Evolutionary conservation across 129 eudicot genomes (phyloP).

Genomic region (Centrapalus pauciflorus): DNA sequence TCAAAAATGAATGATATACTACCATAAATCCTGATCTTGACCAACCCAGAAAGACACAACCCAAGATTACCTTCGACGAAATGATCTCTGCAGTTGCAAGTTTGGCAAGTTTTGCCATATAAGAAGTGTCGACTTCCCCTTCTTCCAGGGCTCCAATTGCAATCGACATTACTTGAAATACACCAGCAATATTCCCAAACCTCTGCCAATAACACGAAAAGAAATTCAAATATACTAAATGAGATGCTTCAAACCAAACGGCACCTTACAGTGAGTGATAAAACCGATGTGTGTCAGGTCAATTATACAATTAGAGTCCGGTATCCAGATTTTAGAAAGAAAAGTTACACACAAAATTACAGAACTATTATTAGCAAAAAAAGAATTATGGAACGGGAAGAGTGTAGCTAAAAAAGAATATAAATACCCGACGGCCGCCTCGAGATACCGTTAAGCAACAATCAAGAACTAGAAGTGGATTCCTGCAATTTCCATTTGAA

Average conservation of each 20-base stretch:
- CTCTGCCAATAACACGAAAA: slow-evolving; percentile 42
- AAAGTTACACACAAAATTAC: not conserved
- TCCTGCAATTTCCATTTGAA: slow-evolving; percentile 38
- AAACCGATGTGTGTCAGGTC: not conserved
- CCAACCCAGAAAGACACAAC: not conserved
- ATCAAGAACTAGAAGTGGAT: slow-evolving; percentile 91
- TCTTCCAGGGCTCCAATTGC: slow-evolving; percentile 68
- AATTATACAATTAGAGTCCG: not conserved
- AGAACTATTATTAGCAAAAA: slow-evolving; percentile 1
- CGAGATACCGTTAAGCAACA: slow-evolving; percentile 84
- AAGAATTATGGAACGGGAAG: not conserved
- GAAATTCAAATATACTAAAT: slow-evolving; percentile 11
- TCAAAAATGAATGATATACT: not conserved
- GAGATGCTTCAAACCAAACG: too few relatives aligned
- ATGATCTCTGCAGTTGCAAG: slow-evolving; percentile 84
- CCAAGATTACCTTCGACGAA: slow-evolving; percentile 66
- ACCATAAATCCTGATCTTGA: not conserved
- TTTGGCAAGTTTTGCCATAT: slow-evolving; percentile 76
- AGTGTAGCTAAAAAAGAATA: not conserved
- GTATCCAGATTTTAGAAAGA: not conserved
- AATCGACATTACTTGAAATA: slow-evolving; percentile 87
- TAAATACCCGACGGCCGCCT: slow-evolving; percentile 90
- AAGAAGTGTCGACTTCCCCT: slow-evolving; percentile 57
- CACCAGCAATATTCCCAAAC: slow-evolving; percentile 83
- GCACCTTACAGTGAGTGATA: not conserved